Conservation (phyloP, 2,329 filamentous ascomycete species). For the Pyricularia pennisetigena region DNA sequence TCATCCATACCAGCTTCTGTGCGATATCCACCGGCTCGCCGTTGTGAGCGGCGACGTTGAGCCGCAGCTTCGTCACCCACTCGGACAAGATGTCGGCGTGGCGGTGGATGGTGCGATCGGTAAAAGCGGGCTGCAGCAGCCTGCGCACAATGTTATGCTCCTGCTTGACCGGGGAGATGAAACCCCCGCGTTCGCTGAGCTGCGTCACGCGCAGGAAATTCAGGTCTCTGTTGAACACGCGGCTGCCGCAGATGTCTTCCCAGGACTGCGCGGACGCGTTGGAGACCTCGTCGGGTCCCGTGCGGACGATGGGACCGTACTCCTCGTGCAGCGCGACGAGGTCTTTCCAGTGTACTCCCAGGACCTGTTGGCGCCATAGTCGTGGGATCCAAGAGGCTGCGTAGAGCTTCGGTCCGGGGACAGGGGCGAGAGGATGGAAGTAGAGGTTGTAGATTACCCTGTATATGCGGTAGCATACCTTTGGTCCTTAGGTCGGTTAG, state of each 20-base stretch:
- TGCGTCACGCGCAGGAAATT: conserved; percentile 8
- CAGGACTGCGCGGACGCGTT: conserved; percentile 22
- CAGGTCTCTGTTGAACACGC: conserved; percentile 5
- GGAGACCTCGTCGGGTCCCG: conserved; percentile 27
- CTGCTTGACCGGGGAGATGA: conserved; percentile 9
- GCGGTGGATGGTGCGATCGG: conserved; percentile 14
- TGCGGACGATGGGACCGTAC: conserved; percentile 28
- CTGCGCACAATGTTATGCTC: conserved; percentile 13
- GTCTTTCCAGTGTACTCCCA: conserved; percentile 1
- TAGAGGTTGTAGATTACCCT: conserved; percentile 16
- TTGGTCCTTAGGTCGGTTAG: neutral
- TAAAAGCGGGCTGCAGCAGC: conserved; percentile 16
- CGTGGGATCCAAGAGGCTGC: neutral
- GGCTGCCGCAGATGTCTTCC: conserved; percentile 27
- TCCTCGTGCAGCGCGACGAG: conserved; percentile 17
- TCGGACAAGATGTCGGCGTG: conserved; percentile 14
- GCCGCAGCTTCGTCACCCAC: conserved; percentile 11
- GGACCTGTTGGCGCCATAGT: conserved; percentile 1
- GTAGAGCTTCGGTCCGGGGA: conserved; percentile 15
- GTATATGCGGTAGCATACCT: neutral
- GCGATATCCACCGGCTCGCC: conserved; percentile 13
- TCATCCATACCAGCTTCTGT: conserved; percentile 15
- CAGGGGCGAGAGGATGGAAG: conserved; percentile 17
- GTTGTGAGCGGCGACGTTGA: conserved; percentile 10
- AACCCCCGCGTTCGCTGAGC: conserved; percentile 8